These are phyloP conservation scores for Acarospora socialis DNA, from an alignment of 2,329 filamentous ascomycete species.

Conservation along the genomic window DNA sequence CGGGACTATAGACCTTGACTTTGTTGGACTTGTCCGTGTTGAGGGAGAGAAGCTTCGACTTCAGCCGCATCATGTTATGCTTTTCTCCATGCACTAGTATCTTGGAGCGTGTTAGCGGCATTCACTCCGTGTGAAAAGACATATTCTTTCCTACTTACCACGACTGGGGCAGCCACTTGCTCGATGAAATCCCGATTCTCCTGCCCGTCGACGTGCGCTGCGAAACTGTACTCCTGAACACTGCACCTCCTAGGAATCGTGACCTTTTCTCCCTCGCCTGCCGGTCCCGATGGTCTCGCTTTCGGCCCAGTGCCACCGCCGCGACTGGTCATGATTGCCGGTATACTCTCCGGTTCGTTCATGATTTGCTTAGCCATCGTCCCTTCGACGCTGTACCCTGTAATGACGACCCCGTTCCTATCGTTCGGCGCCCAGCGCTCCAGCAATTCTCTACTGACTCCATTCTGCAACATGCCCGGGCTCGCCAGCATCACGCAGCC, in stretches of 20 bases:
- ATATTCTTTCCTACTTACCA: conserved; percentile 44
- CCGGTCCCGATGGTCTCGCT: too few relatives aligned
- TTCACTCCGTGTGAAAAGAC: conserved; percentile 1
- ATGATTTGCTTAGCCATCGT: conserved; percentile 96
- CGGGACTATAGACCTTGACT: conserved; percentile 83
- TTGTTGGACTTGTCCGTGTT: conserved; percentile 69
- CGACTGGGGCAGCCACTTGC: conserved; percentile 78
- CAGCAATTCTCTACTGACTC: conserved; percentile 79
- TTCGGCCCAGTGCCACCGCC: conserved; percentile 36
- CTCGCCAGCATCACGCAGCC: conserved; percentile 95
- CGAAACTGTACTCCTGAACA: conserved; percentile 88
- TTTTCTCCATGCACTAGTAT: conserved; percentile 95
- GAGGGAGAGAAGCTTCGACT: conserved; percentile 85
- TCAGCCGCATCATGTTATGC: conserved; percentile 94
- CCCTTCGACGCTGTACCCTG: conserved; percentile 93
- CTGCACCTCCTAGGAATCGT: conserved; percentile 89
- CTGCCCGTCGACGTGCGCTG: conserved; percentile 87
- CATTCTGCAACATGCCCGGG: conserved; percentile 96
- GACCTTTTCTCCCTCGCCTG: conserved; percentile 56
- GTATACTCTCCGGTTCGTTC: conserved; percentile 88
- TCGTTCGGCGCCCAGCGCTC: conserved; percentile 94
- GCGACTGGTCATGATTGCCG: conserved; percentile 74
- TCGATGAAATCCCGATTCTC: conserved; percentile 97
- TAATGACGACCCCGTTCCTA: conserved; percentile 97
- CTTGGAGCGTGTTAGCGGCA: conserved; percentile 28